Evolutionary conservation across 2,329 filamentous ascomycete genomes (phyloP).

Genomic region (Exophiala xenobiotica): DNA sequence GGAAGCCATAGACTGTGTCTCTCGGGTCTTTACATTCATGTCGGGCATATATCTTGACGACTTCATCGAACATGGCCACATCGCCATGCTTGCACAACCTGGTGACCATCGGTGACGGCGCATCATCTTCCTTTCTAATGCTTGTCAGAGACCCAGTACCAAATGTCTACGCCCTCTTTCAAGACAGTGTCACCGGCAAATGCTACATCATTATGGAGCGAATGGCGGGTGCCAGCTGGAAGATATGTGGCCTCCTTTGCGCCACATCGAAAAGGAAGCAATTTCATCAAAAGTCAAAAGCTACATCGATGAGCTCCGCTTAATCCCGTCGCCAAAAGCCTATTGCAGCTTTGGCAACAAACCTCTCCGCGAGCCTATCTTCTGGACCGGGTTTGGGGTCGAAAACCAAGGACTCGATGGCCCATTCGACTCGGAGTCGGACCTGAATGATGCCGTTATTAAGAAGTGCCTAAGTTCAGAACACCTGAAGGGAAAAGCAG

Average conservation of each 20-base stretch:
- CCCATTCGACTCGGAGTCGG: slow-evolving; percentile 33
- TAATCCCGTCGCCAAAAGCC: slow-evolving; percentile 31
- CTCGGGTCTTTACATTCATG: no score
- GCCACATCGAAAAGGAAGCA: slow-evolving; percentile 28
- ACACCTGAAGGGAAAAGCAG: slow-evolving; percentile 26
- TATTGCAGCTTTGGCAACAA: slow-evolving; percentile 33
- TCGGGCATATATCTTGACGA: no score
- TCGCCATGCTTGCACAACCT: no score
- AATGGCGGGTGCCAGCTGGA: slow-evolving; percentile 32
- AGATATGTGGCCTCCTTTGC: slow-evolving; percentile 28
- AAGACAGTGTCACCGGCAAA: slow-evolving; percentile 16
- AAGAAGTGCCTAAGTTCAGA: slow-evolving; percentile 32
- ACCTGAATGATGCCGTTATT: slow-evolving; percentile 33
- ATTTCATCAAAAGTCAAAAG: slow-evolving; percentile 27
- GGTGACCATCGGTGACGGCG: no score
- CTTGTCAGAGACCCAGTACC: slow-evolving; percentile 33
- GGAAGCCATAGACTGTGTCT: no score
- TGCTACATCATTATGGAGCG: slow-evolving; percentile 38
- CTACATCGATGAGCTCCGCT: slow-evolving; percentile 33
- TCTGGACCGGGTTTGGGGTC: slow-evolving; percentile 27
- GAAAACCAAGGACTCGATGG: slow-evolving; percentile 32
- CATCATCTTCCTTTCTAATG: not conserved
- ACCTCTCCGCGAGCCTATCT: slow-evolving; percentile 32
- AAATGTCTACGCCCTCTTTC: slow-evolving; percentile 36
- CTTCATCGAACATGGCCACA: no score